A percentile compares a stretch with the other conserved stretches of the same genome.
phyloP scores from a whole-genome alignment of 2,329 filamentous ascomycete genomes.

The Xylaria sp. region DNA sequence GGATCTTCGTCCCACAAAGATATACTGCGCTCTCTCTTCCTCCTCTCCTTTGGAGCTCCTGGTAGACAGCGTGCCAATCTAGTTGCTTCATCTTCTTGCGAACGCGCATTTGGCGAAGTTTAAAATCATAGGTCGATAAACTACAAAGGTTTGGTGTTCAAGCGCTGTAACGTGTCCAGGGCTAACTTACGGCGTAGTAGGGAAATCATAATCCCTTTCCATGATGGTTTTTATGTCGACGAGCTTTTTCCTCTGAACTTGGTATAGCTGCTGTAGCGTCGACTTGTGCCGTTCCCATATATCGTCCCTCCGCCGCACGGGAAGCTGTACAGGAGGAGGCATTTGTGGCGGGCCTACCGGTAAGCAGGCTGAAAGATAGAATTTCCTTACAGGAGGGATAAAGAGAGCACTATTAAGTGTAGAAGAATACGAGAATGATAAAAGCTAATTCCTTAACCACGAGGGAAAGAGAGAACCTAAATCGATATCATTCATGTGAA shows the following conservation, averaged over 20 bases:
- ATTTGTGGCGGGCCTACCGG: background rate
- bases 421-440: no score
- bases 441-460: background rate
- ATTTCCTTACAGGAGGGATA: background rate
- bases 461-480: background rate
- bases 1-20: background rate
- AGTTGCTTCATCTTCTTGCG: constrained; percentile 1
- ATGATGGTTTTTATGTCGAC: background rate
- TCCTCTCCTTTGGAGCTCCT: background rate
- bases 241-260: constrained; percentile 3
- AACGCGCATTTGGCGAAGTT: background rate
- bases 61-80: background rate
- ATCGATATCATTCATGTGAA: background rate
- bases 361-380: background rate
- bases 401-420: background rate
- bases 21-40: background rate
- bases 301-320: background rate
- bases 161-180: background rate
- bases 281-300: background rate
- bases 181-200: background rate
- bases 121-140: background rate
- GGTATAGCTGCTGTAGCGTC: background rate
- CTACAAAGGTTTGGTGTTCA: background rate
- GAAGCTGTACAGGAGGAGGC: background rate
- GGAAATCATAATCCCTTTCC: constrained; percentile 3